Evolutionary conservation across 257 asterid genomes (phyloP), one percentile per base, ranked within the genome.

Genomic region (Lithospermum erythrorhizon): DNA sequence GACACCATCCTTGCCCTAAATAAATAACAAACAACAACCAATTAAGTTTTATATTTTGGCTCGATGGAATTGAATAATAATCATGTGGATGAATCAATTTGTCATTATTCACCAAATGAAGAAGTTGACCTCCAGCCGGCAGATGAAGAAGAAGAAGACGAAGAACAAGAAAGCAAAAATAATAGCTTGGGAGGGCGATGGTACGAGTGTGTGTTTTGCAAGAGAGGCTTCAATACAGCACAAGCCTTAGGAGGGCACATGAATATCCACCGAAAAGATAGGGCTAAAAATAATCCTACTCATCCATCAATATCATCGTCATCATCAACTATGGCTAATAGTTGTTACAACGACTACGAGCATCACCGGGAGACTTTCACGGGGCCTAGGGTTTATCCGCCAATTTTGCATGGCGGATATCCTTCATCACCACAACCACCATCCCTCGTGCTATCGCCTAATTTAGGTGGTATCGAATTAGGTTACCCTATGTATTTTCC

Each of bases 241-340:
- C 96, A 88, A 67, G 96, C 96, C 29, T 75, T 88, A 72, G 96
- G 95, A 0, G 96, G 94, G 0, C 96, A 87, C 74, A 87, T 87
- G 96, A 87, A 87, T 35, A 87, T 87, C 64, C 96, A 87, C 45
- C 68, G 96, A 15, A 87, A 87, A 21, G 84, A 87, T 21, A 78
- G 81, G 37, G 74, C 79, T 4, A 63, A 62, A 53, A 80, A 66
- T 47, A 85, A 73, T 53, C 72, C 82, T n/a, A 57, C 17, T 21
- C 4, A 24, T 24, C 4, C 27, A 4, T 24, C 65, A 20, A 20
- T 55, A 4, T 6, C 13, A 32, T 53, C 22, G 21, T 32, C 51
- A 59, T 0, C 57, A 51, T 53, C 51, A 24, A 16, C 61, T 49
- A 22, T 49, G 37, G 21, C 21, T 49, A 13, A 27, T 48, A n/a